phyloP scores from a whole-genome alignment of 169 alveolate genomes.

The Plasmodium malariae region DNA sequence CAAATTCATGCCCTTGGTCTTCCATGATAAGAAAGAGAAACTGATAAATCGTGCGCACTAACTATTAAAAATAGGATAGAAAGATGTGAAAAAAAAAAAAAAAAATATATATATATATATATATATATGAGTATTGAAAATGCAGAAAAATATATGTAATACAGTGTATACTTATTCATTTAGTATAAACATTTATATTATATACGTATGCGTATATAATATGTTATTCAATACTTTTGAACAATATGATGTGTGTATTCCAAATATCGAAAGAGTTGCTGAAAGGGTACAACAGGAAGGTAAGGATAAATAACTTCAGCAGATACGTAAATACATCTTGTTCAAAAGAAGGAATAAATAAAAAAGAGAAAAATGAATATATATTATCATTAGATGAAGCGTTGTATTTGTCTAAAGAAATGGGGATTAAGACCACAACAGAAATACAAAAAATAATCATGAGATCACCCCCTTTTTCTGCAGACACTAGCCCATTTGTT shows the following conservation, averaged over 20 bases:
- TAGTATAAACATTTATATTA: no score
- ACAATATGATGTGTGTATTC: not conserved
- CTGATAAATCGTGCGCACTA: no score
- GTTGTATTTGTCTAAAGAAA: conserved; percentile 89
- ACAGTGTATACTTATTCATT: no score
- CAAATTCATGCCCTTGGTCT: no score
- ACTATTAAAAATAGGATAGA: no score
- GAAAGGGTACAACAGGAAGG: not conserved
- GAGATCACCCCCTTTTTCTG: conserved; percentile 89
- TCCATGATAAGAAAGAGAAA: no score
- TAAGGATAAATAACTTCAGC: not conserved
- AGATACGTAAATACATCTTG: conserved; percentile 1
- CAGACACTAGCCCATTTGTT: conserved; percentile 86
- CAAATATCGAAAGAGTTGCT: not conserved
- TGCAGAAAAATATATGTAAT: no score
- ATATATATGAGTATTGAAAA: no score
- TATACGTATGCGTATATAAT: not conserved
- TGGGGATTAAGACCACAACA: conserved; percentile 86
- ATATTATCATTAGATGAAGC: conserved; percentile 82
- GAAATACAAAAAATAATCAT: conserved; percentile 86
- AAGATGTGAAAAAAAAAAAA: no score
- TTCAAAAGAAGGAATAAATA: conserved; percentile 15
- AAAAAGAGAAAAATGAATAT: conserved; percentile 24
- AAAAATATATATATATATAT: not conserved
- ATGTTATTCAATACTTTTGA: not conserved